Evolutionary conservation across 2,329 filamentous ascomycete genomes (phyloP).

Genomic region (Trichoderma guizhouense): DNA sequence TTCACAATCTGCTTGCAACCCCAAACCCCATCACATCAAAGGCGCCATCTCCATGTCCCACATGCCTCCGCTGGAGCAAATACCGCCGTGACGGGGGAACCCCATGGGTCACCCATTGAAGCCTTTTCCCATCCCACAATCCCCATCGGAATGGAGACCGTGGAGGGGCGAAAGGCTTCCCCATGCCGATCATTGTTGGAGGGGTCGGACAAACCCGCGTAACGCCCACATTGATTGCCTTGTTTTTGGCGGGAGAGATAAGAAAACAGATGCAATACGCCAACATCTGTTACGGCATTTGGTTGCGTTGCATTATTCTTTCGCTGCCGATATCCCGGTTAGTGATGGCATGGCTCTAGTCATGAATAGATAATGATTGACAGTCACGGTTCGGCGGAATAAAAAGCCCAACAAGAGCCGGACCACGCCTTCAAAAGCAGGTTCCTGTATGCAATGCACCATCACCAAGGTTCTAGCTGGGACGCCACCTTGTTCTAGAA

Average conservation of each 20-base stretch:
- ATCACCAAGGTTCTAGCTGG: neutral
- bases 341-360: neutral
- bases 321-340: neutral
- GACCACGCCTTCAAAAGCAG: neutral
- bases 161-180: slow-evolving; percentile 2
- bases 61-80: neutral
- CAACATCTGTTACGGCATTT: neutral
- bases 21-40: neutral
- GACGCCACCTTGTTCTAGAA: slow-evolving; percentile 7
- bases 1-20: neutral
- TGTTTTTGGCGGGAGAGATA: neutral
- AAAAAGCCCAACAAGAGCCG: slow-evolving; percentile 2
- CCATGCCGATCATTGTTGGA: slow-evolving; percentile 12
- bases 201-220: slow-evolving; percentile 12
- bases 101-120: slow-evolving; percentile 8
- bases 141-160: slow-evolving; percentile 6
- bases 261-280: neutral
- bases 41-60: neutral
- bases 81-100: neutral
- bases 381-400: neutral
- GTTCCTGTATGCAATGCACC: slow-evolving; percentile 7
- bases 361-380: neutral
- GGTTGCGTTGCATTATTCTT: neutral
- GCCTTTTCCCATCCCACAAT: neutral
- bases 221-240: neutral